Conservation (phyloP, 306 rosid species). For the Begonia peltatifolia region DNA sequence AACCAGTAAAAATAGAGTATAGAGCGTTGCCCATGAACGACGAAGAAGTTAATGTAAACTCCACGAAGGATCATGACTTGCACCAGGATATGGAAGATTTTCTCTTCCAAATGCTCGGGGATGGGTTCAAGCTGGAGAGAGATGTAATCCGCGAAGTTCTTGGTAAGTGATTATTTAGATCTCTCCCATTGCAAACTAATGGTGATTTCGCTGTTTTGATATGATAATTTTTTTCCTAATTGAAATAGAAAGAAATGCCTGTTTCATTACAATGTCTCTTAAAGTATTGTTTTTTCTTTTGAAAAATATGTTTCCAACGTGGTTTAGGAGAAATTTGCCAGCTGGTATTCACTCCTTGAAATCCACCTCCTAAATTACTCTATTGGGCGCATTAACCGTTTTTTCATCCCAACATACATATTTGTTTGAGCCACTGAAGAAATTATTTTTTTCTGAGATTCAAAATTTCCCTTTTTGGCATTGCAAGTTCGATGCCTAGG, state of each 20-base stretch:
- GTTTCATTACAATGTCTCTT: no score
- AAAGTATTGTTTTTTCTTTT: no score
- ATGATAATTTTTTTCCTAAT: not conserved
- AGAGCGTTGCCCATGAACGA: constrained; percentile 29
- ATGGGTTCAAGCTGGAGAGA: constrained; percentile 59
- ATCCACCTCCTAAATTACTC: no score
- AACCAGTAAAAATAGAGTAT: constrained; percentile 41
- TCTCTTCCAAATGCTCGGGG: constrained; percentile 65
- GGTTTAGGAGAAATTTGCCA: no score
- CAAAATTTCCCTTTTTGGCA: no score
- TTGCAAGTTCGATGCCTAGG: no score
- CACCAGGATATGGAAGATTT: constrained; percentile 66
- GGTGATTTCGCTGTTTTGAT: not conserved
- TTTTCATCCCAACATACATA: no score
- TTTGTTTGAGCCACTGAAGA: no score
- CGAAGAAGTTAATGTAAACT: constrained; percentile 17
- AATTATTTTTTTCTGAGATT: no score
- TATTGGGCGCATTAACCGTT: no score
- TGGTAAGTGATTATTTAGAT: constrained; percentile 28
- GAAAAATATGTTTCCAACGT: no score
- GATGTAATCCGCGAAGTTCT: constrained; percentile 52
- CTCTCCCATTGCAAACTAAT: constrained; percentile 4
- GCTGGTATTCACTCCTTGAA: no score
- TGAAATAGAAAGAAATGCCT: not conserved
- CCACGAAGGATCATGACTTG: constrained; percentile 16